Base-by-base conservation (phyloP, 2,329 filamentous ascomycete genomes). In the Scedosporium aurantiacum region DNA sequence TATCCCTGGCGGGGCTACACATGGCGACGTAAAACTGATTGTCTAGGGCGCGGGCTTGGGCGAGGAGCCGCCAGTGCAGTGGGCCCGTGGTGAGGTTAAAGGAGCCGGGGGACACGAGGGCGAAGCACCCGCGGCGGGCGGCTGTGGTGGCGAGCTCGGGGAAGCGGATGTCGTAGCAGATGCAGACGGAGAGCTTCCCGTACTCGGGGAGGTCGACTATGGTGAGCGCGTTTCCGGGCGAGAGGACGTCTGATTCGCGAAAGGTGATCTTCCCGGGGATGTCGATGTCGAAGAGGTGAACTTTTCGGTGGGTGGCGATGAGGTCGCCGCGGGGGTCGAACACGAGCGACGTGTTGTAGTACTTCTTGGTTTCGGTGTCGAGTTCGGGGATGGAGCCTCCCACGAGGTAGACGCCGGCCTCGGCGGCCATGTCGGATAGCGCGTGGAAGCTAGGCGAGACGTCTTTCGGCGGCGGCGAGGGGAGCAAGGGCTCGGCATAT, bases 81-180 rank as follows among this genome's bases (percentile, higher is more conserved):
- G 89, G 87, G 0, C 94, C 94, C 0, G 94, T 99, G 0, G 91
- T 96, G 63, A 89, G 79, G 75, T 97, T 99, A 80, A 99, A 99
- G 1, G 94, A 94, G n/a, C 91, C 94, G 0, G 94, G 94, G 74
- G 97, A 97, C 18, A 97, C 72, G 60, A 97, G 83, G 55, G 90
- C 81, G 73, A 99, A 99, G 62, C 86, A 88, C n/a, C 88, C 91
- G 66, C 86, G 85, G 37, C 94, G 82, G 21, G 93, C 90, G 0
- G 93, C 93, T 62, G 97, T 87, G 71, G 85, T 94, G 2, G 91
- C 94, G 10, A 96, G 80, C 76, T 97, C 94, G 0, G 94, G 93
- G 78, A 99, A 99, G 47, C 94, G 90, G 61, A 99, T 85, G 75
- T 99, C 94, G 76, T 99, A 99, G 82, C 94, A 99, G 71, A 99